Evolutionary conservation across 345 rosid genomes (phyloP), one percentile per base, ranked within the genome.

Genomic region (Trapa incisa): DNA sequence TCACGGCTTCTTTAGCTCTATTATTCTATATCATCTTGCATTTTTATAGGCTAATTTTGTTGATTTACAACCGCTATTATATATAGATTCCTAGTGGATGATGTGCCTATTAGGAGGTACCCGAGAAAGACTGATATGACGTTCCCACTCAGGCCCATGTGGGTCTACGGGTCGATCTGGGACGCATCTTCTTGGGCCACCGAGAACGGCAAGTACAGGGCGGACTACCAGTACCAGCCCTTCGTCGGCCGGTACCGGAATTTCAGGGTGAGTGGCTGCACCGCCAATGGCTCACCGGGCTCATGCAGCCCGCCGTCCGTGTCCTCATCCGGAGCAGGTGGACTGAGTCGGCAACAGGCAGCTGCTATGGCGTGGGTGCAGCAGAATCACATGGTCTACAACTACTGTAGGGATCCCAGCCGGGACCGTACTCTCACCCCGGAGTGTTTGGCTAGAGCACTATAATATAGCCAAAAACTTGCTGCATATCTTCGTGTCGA

Each of bases 141-240:
- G 12, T 92, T 85, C 65, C 98, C 98, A 0, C 61, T 62, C 12
- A 80, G 98, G 65, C 96, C 96, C 12, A 78, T 92, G 96, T 88
- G 83, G 82, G 75, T 83, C 2, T 88, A 88, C 45, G 98, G 98
- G 3, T 89, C 98, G 22, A 75, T 89, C 65, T 89, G 98, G 98
- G 98, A 92, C 70, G 98, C 96, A 32, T 92, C 98, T 0, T 78
- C 91, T 2, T 92, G 96, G 98, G 98, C 98, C 73, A 92, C 98
- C 0, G 98, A 92, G 71, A 72, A 85, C 29, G 98, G 98, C 41
- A 89, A 71, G 57, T 87, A 89, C 82, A 86, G 80, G 74, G 96
- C 86, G 0, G 86, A 89, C 57, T 92, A 92, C 53, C 68, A 37
- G 13, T 88, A 85, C 85, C 93, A 88, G 77, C 98, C 96, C 47